These are phyloP conservation scores for Clonostachys solani DNA, from an alignment of 2,329 filamentous ascomycete genomes.

Conservation along the genomic window DNA sequence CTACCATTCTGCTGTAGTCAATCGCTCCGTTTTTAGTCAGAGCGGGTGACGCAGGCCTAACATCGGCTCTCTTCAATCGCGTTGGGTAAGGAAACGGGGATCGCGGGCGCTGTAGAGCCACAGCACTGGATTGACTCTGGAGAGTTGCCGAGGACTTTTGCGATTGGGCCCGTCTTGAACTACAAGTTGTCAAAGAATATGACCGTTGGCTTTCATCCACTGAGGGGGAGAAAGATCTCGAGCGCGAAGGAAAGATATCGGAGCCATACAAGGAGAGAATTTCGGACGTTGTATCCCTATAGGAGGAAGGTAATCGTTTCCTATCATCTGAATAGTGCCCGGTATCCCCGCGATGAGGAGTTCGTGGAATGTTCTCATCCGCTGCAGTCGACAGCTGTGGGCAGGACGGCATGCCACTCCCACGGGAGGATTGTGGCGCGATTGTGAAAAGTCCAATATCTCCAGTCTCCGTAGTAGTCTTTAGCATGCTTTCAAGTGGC, in stretches of 20 bases:
- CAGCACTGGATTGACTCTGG: conserved; percentile 38
- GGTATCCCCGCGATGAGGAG: too few species aligned
- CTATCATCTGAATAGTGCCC: conserved; percentile 26
- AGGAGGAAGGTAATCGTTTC: conserved; percentile 35
- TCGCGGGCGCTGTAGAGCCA: conserved; percentile 43
- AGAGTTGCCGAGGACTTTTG: conserved; percentile 42
- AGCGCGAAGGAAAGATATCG: conserved; percentile 28
- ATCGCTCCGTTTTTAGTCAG: conserved; percentile 40
- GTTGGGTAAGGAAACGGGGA: conserved; percentile 57
- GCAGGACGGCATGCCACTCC: too few species aligned
- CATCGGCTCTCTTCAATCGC: conserved; percentile 48
- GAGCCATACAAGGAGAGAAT: conserved; percentile 52
- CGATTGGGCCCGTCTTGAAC: conserved; percentile 38
- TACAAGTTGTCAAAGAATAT: conserved; percentile 50
- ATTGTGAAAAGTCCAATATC: conserved; percentile 60
- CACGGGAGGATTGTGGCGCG: conserved; percentile 10
- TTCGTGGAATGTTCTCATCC: too few species aligned
- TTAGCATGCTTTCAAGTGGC: conserved; percentile 60
- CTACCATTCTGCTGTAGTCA: conserved; percentile 46
- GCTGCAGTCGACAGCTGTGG: too few species aligned
- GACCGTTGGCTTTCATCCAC: conserved; percentile 44
- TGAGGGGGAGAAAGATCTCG: conserved; percentile 35
- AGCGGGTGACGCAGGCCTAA: conserved; percentile 43
- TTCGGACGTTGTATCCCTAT: conserved; percentile 48
- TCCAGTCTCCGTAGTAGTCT: conserved; percentile 62